Conservation (phyloP, 2,329 filamentous ascomycete genomes). For the Massarina eburnea region DNA sequence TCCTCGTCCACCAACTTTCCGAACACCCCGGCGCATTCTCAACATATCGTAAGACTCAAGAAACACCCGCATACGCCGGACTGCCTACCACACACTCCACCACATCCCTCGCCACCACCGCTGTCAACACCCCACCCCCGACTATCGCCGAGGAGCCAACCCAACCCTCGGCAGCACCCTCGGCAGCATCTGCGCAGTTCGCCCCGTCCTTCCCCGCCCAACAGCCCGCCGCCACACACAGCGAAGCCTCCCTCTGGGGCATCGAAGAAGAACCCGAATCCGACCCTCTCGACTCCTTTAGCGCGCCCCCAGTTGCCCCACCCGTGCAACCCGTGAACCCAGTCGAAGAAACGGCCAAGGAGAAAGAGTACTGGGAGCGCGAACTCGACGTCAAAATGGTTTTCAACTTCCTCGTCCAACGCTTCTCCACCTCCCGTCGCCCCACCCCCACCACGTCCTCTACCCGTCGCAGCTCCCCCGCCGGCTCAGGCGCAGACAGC, state of each 20-base stretch:
- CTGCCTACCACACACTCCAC: conserved; percentile 59
- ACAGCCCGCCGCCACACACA: conserved; percentile 36
- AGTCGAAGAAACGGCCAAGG: conserved; percentile 44
- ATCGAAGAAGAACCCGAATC: conserved; percentile 62
- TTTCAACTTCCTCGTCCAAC: conserved; percentile 64
- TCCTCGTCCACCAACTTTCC: conserved; percentile 79
- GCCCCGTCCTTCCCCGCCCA: conserved; percentile 49
- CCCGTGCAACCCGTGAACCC: conserved; percentile 14
- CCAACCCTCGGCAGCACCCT: conserved; percentile 25
- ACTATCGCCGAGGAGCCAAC: conserved; percentile 34
- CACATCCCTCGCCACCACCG: conserved; percentile 18
- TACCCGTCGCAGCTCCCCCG: conserved; percentile 11
- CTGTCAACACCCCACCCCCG: conserved; percentile 23
- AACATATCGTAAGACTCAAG: conserved; percentile 66
- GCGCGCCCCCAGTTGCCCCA: conserved; percentile 15
- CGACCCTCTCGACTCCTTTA: conserved; percentile 50
- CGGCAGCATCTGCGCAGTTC: conserved; percentile 48
- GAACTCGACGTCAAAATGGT: conserved; percentile 90
- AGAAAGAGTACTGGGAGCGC: conserved; percentile 85
- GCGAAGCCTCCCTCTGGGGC: conserved; percentile 64
- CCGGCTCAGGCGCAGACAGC: conserved; percentile 31
- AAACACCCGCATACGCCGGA: conserved; percentile 73
- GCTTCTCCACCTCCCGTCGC: conserved; percentile 41
- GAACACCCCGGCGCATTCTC: conserved; percentile 88
- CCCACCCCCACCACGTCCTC: conserved; percentile 19